Conservation (phyloP, 1,139 yeast species). For the Candida albicans region DNA sequence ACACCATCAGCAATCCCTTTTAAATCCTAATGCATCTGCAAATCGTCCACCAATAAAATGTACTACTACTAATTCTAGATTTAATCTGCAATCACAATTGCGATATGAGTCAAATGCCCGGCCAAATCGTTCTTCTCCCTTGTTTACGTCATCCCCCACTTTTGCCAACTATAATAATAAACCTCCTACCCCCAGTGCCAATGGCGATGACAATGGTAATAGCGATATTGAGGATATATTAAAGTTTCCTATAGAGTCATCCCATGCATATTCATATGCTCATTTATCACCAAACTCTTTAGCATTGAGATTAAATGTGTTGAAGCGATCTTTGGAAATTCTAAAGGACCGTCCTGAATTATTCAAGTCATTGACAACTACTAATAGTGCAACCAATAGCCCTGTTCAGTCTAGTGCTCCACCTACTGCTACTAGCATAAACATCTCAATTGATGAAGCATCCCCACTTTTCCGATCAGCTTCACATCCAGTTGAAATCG, state of each 20-base stretch:
- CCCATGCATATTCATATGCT: constrained; percentile 85
- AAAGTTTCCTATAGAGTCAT: constrained; percentile 72
- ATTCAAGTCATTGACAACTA: constrained; percentile 24
- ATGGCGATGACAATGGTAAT: not conserved
- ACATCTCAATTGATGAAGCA: not conserved
- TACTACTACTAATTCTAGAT: too few species aligned
- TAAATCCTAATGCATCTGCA: constrained; percentile 1
- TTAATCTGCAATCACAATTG: not conserved
- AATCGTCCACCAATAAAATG: not conserved
- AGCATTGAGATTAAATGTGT: constrained; percentile 70
- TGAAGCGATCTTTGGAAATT: constrained; percentile 74
- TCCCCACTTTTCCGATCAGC: constrained; percentile 1
- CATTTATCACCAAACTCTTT: constrained; percentile 78
- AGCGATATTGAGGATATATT: constrained; percentile 28
- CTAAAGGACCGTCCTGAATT: constrained; percentile 62
- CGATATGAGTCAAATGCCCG: not conserved
- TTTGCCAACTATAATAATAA: constrained; percentile 4
- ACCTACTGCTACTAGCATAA: too few species aligned
- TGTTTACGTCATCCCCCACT: constrained; percentile 4
- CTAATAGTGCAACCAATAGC: too few species aligned
- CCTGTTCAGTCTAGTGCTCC: too few species aligned
- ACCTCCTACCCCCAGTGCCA: constrained; percentile 4
- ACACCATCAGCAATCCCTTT: constrained; percentile 6
- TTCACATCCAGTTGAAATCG: not conserved
- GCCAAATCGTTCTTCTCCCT: too few species aligned